A percentile compares a stretch with the other conserved stretches of the same genome.
Conservation (phyloP, 257 asterid genomes). For the Nicotiana knightiana region DNA sequence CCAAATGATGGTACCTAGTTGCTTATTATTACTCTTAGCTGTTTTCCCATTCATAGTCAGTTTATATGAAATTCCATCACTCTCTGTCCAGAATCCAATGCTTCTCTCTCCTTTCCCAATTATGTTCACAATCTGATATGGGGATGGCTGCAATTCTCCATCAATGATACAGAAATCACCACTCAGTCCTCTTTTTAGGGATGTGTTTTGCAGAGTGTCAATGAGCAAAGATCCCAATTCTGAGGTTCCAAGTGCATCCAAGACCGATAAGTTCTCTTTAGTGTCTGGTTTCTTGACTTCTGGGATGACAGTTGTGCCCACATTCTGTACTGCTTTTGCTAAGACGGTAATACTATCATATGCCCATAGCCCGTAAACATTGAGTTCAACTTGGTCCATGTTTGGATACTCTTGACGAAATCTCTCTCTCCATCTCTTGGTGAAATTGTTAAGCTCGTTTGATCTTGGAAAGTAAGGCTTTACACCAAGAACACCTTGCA, state of each 20-base stretch:
- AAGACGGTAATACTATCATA: slow-evolving; percentile 33
- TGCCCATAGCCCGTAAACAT: slow-evolving; percentile 48
- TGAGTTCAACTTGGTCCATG: slow-evolving; percentile 19
- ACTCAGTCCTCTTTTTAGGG: slow-evolving; percentile 30
- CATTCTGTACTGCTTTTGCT: slow-evolving; percentile 30
- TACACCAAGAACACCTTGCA: slow-evolving; percentile 55
- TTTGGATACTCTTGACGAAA: slow-evolving; percentile 39
- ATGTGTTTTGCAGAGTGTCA: slow-evolving; percentile 19
- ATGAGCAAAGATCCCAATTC: slow-evolving; percentile 25
- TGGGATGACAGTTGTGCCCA: slow-evolving; percentile 8
- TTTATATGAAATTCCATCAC: slow-evolving; percentile 22
- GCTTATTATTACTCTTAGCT: slow-evolving; percentile 15
- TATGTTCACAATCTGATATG: slow-evolving; percentile 43
- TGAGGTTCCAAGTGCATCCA: slow-evolving; percentile 37
- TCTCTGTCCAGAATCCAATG: slow-evolving; percentile 41
- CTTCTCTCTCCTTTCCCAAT: slow-evolving; percentile 21
- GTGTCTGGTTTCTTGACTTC: slow-evolving; percentile 1
- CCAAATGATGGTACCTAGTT: slow-evolving; percentile 33
- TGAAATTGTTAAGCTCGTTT: slow-evolving; percentile 12
- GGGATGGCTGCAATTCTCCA: slow-evolving; percentile 34
- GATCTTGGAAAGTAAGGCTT: slow-evolving; percentile 34
- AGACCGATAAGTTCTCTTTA: slow-evolving; percentile 18
- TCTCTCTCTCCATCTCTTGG: slow-evolving; percentile 32
- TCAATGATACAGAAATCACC: slow-evolving; percentile 32
- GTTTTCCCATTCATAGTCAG: slow-evolving; percentile 2